Evolutionary conservation across 148 eudicot species (phyloP).

Genomic region (Agrostemma githago): DNA sequence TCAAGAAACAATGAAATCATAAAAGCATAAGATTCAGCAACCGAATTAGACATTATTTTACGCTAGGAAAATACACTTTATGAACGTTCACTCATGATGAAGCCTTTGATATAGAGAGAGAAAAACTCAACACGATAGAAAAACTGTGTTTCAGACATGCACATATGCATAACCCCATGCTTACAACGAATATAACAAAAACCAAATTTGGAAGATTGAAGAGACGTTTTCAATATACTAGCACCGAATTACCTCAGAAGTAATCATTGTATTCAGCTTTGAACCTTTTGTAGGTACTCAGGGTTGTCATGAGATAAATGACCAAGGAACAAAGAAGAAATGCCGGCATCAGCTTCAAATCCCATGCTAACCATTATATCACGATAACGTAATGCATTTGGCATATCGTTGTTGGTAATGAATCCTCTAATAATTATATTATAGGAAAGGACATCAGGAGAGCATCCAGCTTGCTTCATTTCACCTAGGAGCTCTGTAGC

Average conservation of each 20-base stretch:
- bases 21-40: background rate
- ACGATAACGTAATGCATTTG: background rate
- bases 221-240: background rate
- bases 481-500: background rate
- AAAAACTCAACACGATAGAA: background rate
- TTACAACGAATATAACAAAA: background rate
- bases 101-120: no score
- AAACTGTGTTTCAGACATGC: background rate
- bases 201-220: background rate
- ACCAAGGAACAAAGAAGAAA: background rate
- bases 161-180: background rate
- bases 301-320: background rate
- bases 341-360: slow-evolving; percentile 1
- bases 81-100: background rate
- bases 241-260: background rate
- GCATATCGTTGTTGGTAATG: background rate
- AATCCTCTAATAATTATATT: background rate
- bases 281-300: slow-evolving; percentile 3
- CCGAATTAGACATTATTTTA: background rate
- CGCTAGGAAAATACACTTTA: no score
- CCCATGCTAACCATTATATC: slow-evolving; percentile 7
- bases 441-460: slow-evolving; percentile 11
- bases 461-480: slow-evolving; percentile 9
- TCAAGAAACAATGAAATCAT: background rate
- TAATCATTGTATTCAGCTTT: background rate